These are phyloP conservation scores for Drosera spatulata DNA, from an alignment of 179 eudicot species.

Conservation along the genomic window DNA sequence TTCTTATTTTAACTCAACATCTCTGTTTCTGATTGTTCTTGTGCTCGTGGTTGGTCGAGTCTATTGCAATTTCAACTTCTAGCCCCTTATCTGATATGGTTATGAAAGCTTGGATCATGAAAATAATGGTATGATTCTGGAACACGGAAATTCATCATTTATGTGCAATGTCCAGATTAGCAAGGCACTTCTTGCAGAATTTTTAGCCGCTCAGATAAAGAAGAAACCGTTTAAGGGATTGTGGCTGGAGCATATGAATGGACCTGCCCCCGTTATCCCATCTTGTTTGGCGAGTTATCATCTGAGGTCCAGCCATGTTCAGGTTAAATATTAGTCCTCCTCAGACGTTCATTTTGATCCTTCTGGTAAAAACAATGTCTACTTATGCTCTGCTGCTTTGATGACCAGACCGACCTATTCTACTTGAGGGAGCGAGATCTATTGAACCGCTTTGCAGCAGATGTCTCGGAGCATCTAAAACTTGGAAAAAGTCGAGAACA, in stretches of 20 bases:
- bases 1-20: too few relatives aligned
- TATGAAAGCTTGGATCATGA: too few relatives aligned
- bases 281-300: conserved; percentile 42
- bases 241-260: conserved; percentile 92
- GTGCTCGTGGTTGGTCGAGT: too few relatives aligned
- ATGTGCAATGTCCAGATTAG: conserved; percentile 42
- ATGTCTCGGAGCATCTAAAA: conserved; percentile 52
- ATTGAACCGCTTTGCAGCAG: conserved; percentile 58
- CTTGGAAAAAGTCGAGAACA: conserved; percentile 74
- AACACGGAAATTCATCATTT: not conserved
- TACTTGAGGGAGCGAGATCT: conserved; percentile 88
- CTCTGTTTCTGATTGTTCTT: too few relatives aligned
- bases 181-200: conserved; percentile 72
- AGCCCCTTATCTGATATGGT: too few relatives aligned
- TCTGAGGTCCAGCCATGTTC: conserved; percentile 50
- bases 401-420: conserved; percentile 63
- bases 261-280: conserved; percentile 50
- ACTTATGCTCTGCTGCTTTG: conserved; percentile 7
- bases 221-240: conserved; percentile 71
- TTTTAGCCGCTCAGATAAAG: conserved; percentile 37
- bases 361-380: not conserved
- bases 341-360: not conserved
- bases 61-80: too few relatives aligned
- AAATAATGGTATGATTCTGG: too few relatives aligned
- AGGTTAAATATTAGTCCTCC: conserved; percentile 30